Evolutionary conservation across 495 filamentous ascomycete genomes (phyloP).

Genomic region (Penicillium dipodomyicola): DNA sequence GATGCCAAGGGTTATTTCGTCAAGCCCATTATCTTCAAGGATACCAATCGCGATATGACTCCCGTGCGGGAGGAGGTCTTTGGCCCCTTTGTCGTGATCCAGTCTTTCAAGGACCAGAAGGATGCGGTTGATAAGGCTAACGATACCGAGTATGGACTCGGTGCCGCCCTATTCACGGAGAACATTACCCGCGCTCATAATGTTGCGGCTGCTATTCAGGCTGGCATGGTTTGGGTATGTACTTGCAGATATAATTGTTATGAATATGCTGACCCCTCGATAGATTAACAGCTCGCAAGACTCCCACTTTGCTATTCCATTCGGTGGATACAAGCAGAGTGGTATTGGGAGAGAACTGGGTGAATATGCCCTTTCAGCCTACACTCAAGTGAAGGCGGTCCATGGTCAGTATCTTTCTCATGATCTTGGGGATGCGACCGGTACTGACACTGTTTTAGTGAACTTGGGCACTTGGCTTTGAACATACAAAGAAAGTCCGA

Average conservation of each 20-base stretch:
- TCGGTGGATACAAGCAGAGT: conserved; percentile 6
- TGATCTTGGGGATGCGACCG: neutral
- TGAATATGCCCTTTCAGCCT: conserved; percentile 4
- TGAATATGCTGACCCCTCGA: neutral
- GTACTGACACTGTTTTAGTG: neutral
- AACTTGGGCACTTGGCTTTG: conserved; percentile 2
- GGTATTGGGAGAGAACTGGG: conserved; percentile 3
- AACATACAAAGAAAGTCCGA: neutral
- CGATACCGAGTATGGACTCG: conserved; percentile 65
- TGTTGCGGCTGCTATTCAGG: conserved; percentile 58
- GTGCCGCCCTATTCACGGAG: conserved; percentile 67
- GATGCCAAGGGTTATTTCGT: conserved; percentile 51
- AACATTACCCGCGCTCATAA: conserved; percentile 59
- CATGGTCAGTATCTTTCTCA: conserved; percentile 3
- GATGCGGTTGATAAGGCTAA: conserved; percentile 66
- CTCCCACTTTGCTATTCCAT: conserved; percentile 1
- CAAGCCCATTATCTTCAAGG: conserved; percentile 59
- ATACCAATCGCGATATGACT: conserved; percentile 54
- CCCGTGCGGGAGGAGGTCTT: conserved; percentile 63
- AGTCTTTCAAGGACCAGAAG: conserved; percentile 53
- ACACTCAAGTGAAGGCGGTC: conserved; percentile 6
- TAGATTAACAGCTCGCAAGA: conserved; percentile 5
- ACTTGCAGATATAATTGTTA: neutral
- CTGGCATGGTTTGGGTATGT: conserved; percentile 50
- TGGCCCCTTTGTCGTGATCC: conserved; percentile 59